phyloP scores from a whole-genome alignment of 108 stramenopile genomes.

The Fragilaria crotonensis region DNA sequence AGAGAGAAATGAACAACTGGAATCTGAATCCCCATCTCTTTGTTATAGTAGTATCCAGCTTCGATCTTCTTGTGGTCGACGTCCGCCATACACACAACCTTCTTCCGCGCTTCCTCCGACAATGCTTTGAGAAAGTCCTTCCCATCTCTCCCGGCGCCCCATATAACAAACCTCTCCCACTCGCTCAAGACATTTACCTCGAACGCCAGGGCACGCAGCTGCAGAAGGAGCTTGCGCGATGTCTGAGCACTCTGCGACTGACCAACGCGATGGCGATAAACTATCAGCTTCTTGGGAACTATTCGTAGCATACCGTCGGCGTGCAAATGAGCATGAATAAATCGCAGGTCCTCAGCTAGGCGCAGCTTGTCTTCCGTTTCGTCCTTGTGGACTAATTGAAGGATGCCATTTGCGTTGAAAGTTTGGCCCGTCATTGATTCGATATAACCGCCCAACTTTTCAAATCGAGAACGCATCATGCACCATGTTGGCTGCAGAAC shows the following conservation, averaged over 20 bases:
- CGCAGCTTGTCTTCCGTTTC: slow-evolving; percentile 40
- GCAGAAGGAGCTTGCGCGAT: slow-evolving; percentile 65
- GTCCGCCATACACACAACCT: slow-evolving; percentile 75
- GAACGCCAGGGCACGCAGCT: slow-evolving; percentile 65
- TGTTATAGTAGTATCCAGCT: slow-evolving; percentile 48
- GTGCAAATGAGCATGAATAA: slow-evolving; percentile 76
- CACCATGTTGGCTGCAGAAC: slow-evolving; percentile 90
- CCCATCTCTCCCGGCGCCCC: slow-evolving; percentile 88
- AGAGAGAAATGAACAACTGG: slow-evolving; percentile 83
- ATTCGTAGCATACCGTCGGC: slow-evolving; percentile 41
- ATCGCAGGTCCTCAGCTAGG: slow-evolving; percentile 83
- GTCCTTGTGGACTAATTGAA: slow-evolving; percentile 28
- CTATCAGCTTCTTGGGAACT: slow-evolving; percentile 47
- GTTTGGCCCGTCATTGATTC: slow-evolving; percentile 16
- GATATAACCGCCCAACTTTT: slow-evolving; percentile 67
- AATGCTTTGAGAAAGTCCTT: slow-evolving; percentile 83
- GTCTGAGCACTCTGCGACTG: slow-evolving; percentile 74
- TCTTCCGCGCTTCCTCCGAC: slow-evolving; percentile 28
- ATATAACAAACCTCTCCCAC: slow-evolving; percentile 50
- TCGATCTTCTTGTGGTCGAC: slow-evolving; percentile 79
- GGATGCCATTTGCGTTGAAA: not conserved
- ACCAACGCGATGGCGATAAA: slow-evolving; percentile 71
- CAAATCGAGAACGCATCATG: slow-evolving; percentile 41
- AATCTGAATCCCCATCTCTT: slow-evolving; percentile 30
- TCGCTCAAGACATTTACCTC: slow-evolving; percentile 31